A percentile compares a stretch with the other conserved stretches of the same genome.
Conservation (phyloP, 2,329 filamentous ascomycete species). For the Colletotrichum tropicicola region DNA sequence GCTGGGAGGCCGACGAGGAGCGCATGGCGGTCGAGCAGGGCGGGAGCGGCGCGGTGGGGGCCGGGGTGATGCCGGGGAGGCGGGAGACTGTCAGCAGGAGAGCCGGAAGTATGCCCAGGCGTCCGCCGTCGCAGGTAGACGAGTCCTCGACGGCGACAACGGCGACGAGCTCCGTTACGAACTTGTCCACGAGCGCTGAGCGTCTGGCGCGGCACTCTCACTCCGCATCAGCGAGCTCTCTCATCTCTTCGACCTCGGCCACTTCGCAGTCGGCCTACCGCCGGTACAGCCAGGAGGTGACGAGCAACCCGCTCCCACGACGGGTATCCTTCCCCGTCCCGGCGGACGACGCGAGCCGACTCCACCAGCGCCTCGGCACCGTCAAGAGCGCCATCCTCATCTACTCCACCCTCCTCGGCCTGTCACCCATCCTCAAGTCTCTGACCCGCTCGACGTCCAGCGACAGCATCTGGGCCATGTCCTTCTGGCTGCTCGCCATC, state of each 20-base stretch:
- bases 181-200: constrained; percentile 14
- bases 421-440: constrained; percentile 95
- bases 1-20: constrained; percentile 79
- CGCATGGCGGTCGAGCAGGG: constrained; percentile 30
- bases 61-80: constrained; percentile 34
- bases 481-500: constrained; percentile 89
- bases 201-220: constrained; percentile 53
- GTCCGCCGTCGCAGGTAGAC: constrained; percentile 34
- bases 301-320: not conserved
- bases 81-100: constrained; percentile 43
- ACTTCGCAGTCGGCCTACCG: constrained; percentile 32
- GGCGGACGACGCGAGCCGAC: constrained; percentile 48
- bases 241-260: constrained; percentile 54
- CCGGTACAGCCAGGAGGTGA: constrained; percentile 28
- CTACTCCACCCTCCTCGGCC: constrained; percentile 88
- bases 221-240: constrained; percentile 64
- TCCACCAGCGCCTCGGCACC: constrained; percentile 72
- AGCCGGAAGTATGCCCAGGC: constrained; percentile 45
- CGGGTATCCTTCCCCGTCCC: constrained; percentile 17
- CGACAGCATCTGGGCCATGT: constrained; percentile 98
- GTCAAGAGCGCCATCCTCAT: constrained; percentile 93
- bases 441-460: constrained; percentile 91
- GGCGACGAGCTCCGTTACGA: constrained; percentile 15
- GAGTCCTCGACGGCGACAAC: constrained; percentile 12
- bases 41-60: constrained; percentile 46